These are phyloP conservation scores for Phaeosphaeriaceae sp. DNA, from an alignment of 2,329 filamentous ascomycete species.

Conservation along the genomic window DNA sequence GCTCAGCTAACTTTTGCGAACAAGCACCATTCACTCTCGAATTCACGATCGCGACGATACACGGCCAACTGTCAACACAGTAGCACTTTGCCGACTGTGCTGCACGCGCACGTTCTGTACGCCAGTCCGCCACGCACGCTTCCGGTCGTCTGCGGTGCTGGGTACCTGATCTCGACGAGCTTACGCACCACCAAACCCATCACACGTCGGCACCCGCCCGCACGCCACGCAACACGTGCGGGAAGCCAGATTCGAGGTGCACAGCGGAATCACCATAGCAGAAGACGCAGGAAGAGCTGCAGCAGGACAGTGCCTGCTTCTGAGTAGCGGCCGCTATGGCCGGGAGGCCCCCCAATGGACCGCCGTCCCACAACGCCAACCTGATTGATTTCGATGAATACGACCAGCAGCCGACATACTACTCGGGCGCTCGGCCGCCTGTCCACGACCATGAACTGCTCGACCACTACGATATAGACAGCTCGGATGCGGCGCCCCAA, in stretches of 20 bases:
- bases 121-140: background rate
- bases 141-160: background rate
- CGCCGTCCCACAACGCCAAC: slow-evolving; percentile 60
- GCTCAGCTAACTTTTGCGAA: slow-evolving; percentile 18
- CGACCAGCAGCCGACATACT: slow-evolving; percentile 75
- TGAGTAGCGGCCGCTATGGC: slow-evolving; percentile 52
- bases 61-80: too few species aligned
- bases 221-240: slow-evolving; percentile 9
- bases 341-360: slow-evolving; percentile 63
- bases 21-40: slow-evolving; percentile 3
- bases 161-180: slow-evolving; percentile 8
- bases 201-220: slow-evolving; percentile 20
- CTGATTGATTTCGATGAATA: slow-evolving; percentile 78
- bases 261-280: slow-evolving; percentile 12
- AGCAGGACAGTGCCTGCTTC: slow-evolving; percentile 20
- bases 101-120: background rate
- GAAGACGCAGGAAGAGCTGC: background rate
- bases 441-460: slow-evolving; percentile 82
- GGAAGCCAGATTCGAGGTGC: slow-evolving; percentile 2
- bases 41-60: background rate
- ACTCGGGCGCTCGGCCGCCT: slow-evolving; percentile 77
- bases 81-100: too few species aligned
- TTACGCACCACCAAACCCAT: slow-evolving; percentile 24
- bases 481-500: slow-evolving; percentile 67
- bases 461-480: slow-evolving; percentile 75